These are phyloP conservation scores for Hawksworthiomyces lignivorus DNA, from an alignment of 2,329 filamentous ascomycete species.

Conservation along the genomic window DNA sequence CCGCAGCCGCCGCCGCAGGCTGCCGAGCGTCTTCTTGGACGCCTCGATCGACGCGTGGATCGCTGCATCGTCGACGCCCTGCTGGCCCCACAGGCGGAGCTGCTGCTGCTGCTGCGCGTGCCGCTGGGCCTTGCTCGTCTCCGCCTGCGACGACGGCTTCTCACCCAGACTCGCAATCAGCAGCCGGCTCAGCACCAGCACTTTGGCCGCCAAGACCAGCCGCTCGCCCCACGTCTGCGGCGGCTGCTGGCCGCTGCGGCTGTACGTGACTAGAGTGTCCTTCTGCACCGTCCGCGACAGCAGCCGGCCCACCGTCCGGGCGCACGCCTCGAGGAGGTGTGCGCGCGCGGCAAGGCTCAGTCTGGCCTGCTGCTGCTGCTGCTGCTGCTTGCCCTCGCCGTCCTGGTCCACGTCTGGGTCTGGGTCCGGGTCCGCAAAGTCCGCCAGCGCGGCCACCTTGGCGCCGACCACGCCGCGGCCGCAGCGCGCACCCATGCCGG, in stretches of 20 bases:
- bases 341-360: constrained; percentile 32
- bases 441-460: constrained; percentile 52
- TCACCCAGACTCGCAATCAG: constrained; percentile 63
- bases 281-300: constrained; percentile 21
- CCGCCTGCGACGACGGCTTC: background rate
- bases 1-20: constrained; percentile 52
- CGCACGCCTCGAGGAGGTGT: constrained; percentile 45
- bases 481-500: constrained; percentile 67
- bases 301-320: constrained; percentile 39
- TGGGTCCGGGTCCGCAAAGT: constrained; percentile 36
- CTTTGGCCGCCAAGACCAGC: constrained; percentile 56
- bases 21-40: constrained; percentile 55
- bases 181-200: constrained; percentile 67
- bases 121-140: background rate
- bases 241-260: too few relatives aligned
- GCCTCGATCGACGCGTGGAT: constrained; percentile 42
- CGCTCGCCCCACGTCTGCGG: constrained; percentile 44
- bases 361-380: constrained; percentile 17
- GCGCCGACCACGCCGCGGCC: constrained; percentile 62
- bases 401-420: too few relatives aligned
- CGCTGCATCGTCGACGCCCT: constrained; percentile 19
- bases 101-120: background rate
- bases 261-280: constrained; percentile 2
- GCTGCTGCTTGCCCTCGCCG: too few relatives aligned
- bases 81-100: too few relatives aligned